Evolutionary conservation across 2,329 filamentous ascomycete genomes (phyloP), one percentile per base, ranked within the genome.

Genomic region (Daldinia sp.): DNA sequence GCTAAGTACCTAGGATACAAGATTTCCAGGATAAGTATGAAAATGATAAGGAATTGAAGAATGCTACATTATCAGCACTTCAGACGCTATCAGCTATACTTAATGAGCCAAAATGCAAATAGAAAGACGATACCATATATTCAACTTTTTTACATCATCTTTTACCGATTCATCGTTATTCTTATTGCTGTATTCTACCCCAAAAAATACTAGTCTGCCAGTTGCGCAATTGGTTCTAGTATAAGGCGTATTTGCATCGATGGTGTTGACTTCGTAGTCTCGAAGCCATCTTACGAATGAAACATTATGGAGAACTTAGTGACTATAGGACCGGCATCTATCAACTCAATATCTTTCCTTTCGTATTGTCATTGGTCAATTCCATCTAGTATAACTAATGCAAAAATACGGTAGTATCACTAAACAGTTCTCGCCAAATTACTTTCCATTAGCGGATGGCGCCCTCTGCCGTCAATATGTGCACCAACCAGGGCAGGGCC

Each of bases 1-100:
- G 57, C 41, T 73, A 39, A 65, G 33, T 35, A 6, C 33, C 35
- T 5, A 37, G 15, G 28, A 18, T 39, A 46, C 23, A 23, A 10
- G 20, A 28, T 18, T 15, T n/a, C 1, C 15, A 35, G 13, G 50
- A 20, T 35, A 33, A 42, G n/a, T 42, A 30, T 18, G 23, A 42
- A 26, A 56, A 56, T 18, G 23, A 30, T 20, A 33, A 57, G 50
- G 39, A 54, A 23, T 65, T 61, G 57, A 46, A 20, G 26, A 51
- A 26, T 33, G n/a, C 15, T 5, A 3, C 18, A 12, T 1, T 18
- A n/a, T 26, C 4, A 15, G 13, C 15, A 51, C 26, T 51, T 51
- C 9, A 33, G 5, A 12, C 3, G 15, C 26, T 18, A n/a, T 51
- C 18, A 7, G 1, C 26, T 18, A 51, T n/a, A 50, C 26, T 28